These are phyloP conservation scores for Colletotrichum noveboracense DNA, from an alignment of 2,329 filamentous ascomycete species.

Conservation along the genomic window DNA sequence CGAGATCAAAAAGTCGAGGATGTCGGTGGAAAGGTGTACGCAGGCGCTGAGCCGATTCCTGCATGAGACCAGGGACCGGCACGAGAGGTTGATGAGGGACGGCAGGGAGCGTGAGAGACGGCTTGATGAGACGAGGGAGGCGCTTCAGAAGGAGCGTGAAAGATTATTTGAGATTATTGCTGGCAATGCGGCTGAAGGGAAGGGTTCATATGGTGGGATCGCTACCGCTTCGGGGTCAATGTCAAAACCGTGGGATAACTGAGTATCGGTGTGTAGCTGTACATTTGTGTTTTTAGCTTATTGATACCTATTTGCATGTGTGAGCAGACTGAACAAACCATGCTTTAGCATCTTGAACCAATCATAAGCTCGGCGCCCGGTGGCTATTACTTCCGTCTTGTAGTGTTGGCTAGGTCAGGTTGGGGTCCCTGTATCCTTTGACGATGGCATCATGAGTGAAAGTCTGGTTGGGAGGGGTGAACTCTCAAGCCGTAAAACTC, in stretches of 20 bases:
- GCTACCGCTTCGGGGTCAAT: neutral
- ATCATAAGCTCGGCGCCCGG: neutral
- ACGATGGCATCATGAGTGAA: rapidly evolving
- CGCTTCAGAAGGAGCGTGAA: conserved; percentile 50
- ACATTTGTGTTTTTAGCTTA: neutral
- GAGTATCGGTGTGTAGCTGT: neutral
- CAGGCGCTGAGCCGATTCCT: conserved; percentile 36
- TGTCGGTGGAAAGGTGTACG: conserved; percentile 39
- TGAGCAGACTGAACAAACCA: neutral
- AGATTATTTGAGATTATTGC: conserved; percentile 41
- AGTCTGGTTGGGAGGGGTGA: too few relatives aligned
- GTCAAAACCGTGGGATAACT: neutral
- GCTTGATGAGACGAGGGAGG: conserved; percentile 37
- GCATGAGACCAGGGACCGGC: conserved; percentile 33
- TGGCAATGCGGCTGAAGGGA: neutral
- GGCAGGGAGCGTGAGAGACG: conserved; percentile 32
- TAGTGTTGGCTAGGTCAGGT: rapidly evolving
- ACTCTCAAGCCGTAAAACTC: too few relatives aligned
- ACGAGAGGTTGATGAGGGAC: conserved; percentile 33
- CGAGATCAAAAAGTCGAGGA: conserved; percentile 50
- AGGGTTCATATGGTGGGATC: neutral
- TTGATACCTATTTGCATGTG: neutral
- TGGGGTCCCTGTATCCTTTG: rapidly evolving
- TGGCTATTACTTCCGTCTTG: rapidly evolving
- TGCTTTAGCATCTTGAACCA: rapidly evolving